phyloP scores from a whole-genome alignment of 2,329 filamentous ascomycete species.

The Fusarium transvaalense region DNA sequence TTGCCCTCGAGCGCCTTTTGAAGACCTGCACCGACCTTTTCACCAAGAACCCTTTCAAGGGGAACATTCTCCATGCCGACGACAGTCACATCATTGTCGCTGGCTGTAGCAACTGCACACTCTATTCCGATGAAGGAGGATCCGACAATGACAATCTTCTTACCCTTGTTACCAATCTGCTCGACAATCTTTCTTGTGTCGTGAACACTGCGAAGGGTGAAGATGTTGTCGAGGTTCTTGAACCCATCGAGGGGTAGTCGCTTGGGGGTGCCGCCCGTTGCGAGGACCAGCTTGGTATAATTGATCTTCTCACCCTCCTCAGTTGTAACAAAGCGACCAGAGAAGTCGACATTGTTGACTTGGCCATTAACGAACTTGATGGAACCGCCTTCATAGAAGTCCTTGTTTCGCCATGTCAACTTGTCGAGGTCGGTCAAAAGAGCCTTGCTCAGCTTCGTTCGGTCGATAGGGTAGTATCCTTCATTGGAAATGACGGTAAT shows the following conservation, averaged over 20 bases:
- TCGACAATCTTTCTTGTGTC: slow-evolving; percentile 82
- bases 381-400: slow-evolving; percentile 77
- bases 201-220: slow-evolving; percentile 81
- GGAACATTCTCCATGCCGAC: slow-evolving; percentile 90
- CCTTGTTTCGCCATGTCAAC: slow-evolving; percentile 79
- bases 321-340: slow-evolving; percentile 78
- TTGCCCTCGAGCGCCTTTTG: slow-evolving; percentile 83
- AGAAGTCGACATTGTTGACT: slow-evolving; percentile 83
- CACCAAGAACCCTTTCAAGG: slow-evolving; percentile 87
- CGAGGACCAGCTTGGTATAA: slow-evolving; percentile 91
- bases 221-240: slow-evolving; percentile 88
- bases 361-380: slow-evolving; percentile 71
- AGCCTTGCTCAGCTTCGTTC: slow-evolving; percentile 95
- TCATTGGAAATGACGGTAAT: slow-evolving; percentile 89
- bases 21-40: slow-evolving; percentile 83
- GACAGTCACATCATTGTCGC: slow-evolving; percentile 86
- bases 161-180: slow-evolving; percentile 84
- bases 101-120: slow-evolving; percentile 84
- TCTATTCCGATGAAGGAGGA: slow-evolving; percentile 99
- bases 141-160: slow-evolving; percentile 93
- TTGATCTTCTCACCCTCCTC: slow-evolving; percentile 75
- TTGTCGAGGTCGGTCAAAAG: slow-evolving; percentile 85
- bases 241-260: slow-evolving; percentile 85
- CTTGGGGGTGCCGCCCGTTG: slow-evolving; percentile 84
- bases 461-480: slow-evolving; percentile 88